Evolutionary conservation across 805 yeast genomes (phyloP).

Genomic region (Limtongia smithiae): DNA sequence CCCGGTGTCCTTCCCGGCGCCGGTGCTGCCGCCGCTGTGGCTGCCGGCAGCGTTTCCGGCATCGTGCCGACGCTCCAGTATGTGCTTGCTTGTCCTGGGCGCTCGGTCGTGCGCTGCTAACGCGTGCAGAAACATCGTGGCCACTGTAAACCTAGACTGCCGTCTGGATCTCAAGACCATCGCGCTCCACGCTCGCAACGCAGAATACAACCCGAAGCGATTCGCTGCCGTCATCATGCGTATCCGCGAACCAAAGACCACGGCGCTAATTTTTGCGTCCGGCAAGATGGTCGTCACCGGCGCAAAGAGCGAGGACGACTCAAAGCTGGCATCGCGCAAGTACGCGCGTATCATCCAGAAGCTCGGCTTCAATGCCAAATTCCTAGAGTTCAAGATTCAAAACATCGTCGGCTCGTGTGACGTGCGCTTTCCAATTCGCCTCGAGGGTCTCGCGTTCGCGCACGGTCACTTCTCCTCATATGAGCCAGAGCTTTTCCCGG

Average conservation of each 20-base stretch:
- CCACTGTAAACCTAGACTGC: conserved; percentile 95
- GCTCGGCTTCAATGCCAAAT: conserved; percentile 95
- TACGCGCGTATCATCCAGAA: conserved; percentile 97
- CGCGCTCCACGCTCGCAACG: conserved; percentile 97
- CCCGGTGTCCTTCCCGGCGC: conserved; percentile 14
- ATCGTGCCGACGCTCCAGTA: conserved; percentile 80
- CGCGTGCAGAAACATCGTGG: conserved; percentile 77
- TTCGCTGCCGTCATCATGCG: conserved; percentile 99
- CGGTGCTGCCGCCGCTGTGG: neutral
- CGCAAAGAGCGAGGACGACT: conserved; percentile 97
- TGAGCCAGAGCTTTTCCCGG: conserved; percentile 97
- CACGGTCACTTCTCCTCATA: conserved; percentile 89
- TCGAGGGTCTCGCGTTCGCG: conserved; percentile 95
- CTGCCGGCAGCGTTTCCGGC: conserved; percentile 72
- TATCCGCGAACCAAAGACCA: conserved; percentile 97
- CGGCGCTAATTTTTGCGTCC: conserved; percentile 95
- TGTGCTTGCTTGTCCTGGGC: conserved; percentile 1
- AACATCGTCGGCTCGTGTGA: conserved; percentile 98
- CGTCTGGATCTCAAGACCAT: conserved; percentile 93
- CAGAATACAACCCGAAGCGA: conserved; percentile 93
- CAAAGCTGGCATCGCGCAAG: conserved; percentile 95
- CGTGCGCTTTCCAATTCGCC: conserved; percentile 93
- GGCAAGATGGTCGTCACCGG: conserved; percentile 99
- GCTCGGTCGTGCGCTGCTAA: neutral
- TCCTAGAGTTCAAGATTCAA: conserved; percentile 96